Percentiles rank a stretch among this genome's conserved stretches.
Evolutionary conservation across 345 rosid genomes (phyloP).

Genomic region (Brassica juncea): DNA sequence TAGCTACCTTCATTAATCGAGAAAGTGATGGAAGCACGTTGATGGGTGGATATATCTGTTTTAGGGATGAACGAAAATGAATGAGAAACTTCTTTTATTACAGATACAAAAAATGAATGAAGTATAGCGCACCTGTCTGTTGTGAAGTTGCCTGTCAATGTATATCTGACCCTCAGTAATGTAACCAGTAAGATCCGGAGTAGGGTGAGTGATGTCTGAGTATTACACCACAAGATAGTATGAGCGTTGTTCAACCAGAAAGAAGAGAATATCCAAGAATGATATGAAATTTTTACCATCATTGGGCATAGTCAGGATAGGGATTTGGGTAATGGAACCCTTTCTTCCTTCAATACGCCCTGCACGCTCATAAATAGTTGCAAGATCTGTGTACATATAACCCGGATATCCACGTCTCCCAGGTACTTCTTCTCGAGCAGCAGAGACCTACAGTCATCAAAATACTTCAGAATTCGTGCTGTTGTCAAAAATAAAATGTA

Average conservation of each 20-base stretch:
- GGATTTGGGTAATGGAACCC: constrained; percentile 89
- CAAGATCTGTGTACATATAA: constrained; percentile 91
- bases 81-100: background rate
- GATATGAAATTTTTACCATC: constrained; percentile 56
- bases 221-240: constrained; percentile 10
- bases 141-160: constrained; percentile 77
- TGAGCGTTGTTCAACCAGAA: constrained; percentile 3
- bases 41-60: constrained; percentile 85
- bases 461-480: background rate
- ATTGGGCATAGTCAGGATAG: constrained; percentile 92
- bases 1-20: constrained; percentile 79
- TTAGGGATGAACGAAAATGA: background rate
- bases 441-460: constrained; percentile 62
- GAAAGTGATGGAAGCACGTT: constrained; percentile 82
- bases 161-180: constrained; percentile 91
- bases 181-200: constrained; percentile 90
- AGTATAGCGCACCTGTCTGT: constrained; percentile 55
- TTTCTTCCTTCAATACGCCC: constrained; percentile 87
- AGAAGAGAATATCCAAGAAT: background rate
- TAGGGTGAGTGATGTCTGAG: constrained; percentile 90
- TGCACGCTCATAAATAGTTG: constrained; percentile 86
- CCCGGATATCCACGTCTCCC: constrained; percentile 95
- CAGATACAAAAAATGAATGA: constrained; percentile 2
- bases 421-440: constrained; percentile 93
- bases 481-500: background rate